Base-by-base conservation (phyloP, 2,329 filamentous ascomycete species). In the Acrocalymma vagum region DNA sequence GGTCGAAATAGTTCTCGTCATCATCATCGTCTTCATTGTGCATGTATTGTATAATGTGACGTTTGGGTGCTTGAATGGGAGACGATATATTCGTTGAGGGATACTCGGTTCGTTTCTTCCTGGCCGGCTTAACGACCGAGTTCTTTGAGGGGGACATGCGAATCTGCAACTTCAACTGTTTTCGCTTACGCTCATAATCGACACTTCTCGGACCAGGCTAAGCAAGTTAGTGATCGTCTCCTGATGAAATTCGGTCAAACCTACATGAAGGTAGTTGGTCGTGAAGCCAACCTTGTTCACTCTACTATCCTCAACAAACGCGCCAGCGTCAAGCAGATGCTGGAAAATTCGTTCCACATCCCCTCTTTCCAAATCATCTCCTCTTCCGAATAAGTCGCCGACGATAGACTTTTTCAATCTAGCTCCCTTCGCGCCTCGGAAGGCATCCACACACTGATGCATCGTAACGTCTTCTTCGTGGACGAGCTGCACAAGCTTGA, bases 291-390 rank as follows among this genome's bases (percentile, higher is more conserved):
- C 74, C 28, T 72, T 74, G 62, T 86, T 88, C 40, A 84, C 74
- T 33, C 81, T 74, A 60, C 90, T 88, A 22, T 85, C 74, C 69
- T 96, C 90, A 10, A 67, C 70, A 17, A 99, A 73, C 5, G 85
- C 89, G 29, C 86, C 85, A 59, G 95, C 88, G 5, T 81, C 81
- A 6, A 89, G 73, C 8, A 99, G 76, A 31, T 82, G 79, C 60
- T 90, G 84, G 57, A 96, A 90, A n/a, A 97, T 78, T 25, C 91
- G 85, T 62, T 96, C 88, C 9, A 91, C 79, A 60, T 95, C 89
- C 23, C 85, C 83, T 58, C 87, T 84, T 42, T 87, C 85, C 54
- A 95, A 72, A 11, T 82, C 75, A 48, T 80, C 83, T 10, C 88
- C 91, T 27, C 80, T 78, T 10, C 90, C 90, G 54, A 65, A 84